Conservation (phyloP, 176 grass and related monocot species). For the Juncus inflexus region DNA sequence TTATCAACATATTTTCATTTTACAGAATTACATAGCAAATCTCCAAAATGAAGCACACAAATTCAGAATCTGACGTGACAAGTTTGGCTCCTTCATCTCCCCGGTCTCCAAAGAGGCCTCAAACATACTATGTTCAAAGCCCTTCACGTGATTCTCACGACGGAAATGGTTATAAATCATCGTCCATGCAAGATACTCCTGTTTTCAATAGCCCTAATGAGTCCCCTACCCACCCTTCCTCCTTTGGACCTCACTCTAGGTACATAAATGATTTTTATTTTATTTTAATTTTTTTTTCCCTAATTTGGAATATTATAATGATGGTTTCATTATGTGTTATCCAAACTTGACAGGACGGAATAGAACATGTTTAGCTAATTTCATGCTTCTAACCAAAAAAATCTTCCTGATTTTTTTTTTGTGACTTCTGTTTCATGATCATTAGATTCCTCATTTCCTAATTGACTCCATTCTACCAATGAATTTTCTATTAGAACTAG, state of each 20-base stretch:
- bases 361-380: too few relatives aligned
- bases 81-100: slow-evolving; percentile 91
- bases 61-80: slow-evolving; percentile 93
- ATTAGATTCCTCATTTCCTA: too few relatives aligned
- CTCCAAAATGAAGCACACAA: slow-evolving; percentile 63
- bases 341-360: too few relatives aligned
- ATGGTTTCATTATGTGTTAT: too few relatives aligned
- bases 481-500: too few relatives aligned
- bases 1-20: too few relatives aligned
- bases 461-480: too few relatives aligned
- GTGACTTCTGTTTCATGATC: too few relatives aligned
- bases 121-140: slow-evolving; percentile 91
- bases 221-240: slow-evolving; percentile 79
- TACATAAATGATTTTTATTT: background rate
- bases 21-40: background rate
- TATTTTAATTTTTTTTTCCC: too few relatives aligned
- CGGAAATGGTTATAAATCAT: slow-evolving; percentile 80
- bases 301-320: too few relatives aligned
- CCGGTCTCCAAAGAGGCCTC: slow-evolving; percentile 72
- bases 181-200: slow-evolving; percentile 90
- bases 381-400: too few relatives aligned
- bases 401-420: too few relatives aligned
- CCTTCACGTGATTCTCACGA: slow-evolving; percentile 94
- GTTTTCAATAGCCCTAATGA: slow-evolving; percentile 93
- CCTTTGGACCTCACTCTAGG: slow-evolving; percentile 70